Evolutionary conservation across 805 yeast species (phyloP), one percentile per base, ranked within the genome.

Genomic region (Komagataella mondaviorum): DNA sequence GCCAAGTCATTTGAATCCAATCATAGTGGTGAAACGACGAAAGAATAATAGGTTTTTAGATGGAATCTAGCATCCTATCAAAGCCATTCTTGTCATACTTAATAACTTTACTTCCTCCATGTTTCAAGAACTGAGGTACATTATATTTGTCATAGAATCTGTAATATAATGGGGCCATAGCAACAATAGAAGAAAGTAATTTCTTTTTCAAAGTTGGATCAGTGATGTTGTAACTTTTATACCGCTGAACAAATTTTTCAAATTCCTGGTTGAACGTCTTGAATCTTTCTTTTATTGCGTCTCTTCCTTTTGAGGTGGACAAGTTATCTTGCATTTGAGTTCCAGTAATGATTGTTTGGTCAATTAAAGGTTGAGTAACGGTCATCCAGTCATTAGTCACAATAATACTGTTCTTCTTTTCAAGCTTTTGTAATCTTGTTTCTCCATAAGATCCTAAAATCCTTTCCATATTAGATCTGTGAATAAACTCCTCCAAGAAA

Each of bases 111-210:
- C 76, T 72, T 30, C 39, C 39, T 46, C 77, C 71, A 59, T 85
- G 80, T 63, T 87, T 87, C 20, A 89, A 73, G 58, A 83, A 83
- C 51, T 82, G 88, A n/a, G 82, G 80, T 24, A 68, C 69, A 3
- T 77, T 77, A 59, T 86, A 82, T 63, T 86, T 85, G 58, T 85
- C 88, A 64, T 87, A 83, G 62, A 91, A 85, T 59, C 93, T 80
- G 60, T 83, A 81, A 67, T 91, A 91, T 51, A 91, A 77, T 12
- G 96, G 96, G 53, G 81, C 73, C 50, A 93, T 82, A 57, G 88
- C 79, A 43, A 81, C 81, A 60, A 85, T 83, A 59, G 91, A 97
- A 51, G 78, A 77, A 14, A 79, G 73, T 57, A 93, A 68, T 51
- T 74, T 77, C 53, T 76, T 73, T 54, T 81, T 80, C 63, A 91